Evolutionary conservation across 108 stramenopile species (phyloP).

Genomic region (Nitzschia sp.): DNA sequence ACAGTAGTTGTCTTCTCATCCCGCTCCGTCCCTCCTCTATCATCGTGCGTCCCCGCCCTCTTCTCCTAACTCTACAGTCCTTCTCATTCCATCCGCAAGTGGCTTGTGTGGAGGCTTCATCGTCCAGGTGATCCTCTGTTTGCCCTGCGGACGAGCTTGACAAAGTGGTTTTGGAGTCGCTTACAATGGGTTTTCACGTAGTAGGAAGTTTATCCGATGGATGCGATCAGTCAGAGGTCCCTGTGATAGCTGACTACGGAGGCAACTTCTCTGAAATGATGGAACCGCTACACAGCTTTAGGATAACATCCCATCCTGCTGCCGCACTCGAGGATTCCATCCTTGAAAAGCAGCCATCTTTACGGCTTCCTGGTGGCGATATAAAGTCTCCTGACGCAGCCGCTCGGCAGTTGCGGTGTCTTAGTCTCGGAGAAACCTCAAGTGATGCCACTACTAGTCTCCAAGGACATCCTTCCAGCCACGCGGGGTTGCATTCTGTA

Average conservation of each 20-base stretch:
- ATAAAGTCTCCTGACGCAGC: not conserved
- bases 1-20: too few relatives aligned
- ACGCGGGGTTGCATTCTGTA: not conserved
- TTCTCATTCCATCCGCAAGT: too few relatives aligned
- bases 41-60: too few relatives aligned
- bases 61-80: too few relatives aligned
- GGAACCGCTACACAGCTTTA: not conserved
- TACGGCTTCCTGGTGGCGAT: not conserved
- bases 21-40: too few relatives aligned
- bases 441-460: not conserved
- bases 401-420: not conserved
- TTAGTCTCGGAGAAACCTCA: not conserved
- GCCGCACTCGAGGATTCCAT: not conserved
- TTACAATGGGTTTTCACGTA: slow-evolving; percentile 1
- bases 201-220: not conserved
- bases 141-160: too few relatives aligned
- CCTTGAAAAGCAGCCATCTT: not conserved
- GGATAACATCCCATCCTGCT: slow-evolving; percentile 4
- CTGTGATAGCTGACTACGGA: not conserved
- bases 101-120: too few relatives aligned
- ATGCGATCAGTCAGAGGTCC: not conserved
- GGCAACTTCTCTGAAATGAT: not conserved
- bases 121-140: too few relatives aligned
- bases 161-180: too few relatives aligned
- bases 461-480: not conserved